Percentiles rank a stretch among this genome's conserved stretches.
phyloP scores from a whole-genome alignment of 2,329 filamentous ascomycete genomes.

The Phaeosphaeriaceae sp. region DNA sequence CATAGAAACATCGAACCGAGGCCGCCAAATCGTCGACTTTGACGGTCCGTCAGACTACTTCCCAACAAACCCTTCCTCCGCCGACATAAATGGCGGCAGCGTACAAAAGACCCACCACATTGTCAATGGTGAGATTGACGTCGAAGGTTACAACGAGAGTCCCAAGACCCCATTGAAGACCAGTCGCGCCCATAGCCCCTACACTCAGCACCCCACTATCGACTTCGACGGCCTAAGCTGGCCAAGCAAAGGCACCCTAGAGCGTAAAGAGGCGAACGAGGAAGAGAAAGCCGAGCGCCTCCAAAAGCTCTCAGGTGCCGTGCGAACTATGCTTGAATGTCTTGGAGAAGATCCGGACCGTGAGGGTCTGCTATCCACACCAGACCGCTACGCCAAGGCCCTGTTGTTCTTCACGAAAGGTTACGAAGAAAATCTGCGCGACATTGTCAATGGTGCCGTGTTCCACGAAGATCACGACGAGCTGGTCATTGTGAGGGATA shows the following conservation, averaged over 20 bases:
- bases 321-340: slow-evolving; percentile 69
- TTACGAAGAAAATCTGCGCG: slow-evolving; percentile 90
- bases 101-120: slow-evolving; percentile 24
- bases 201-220: slow-evolving; percentile 58
- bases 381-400: slow-evolving; percentile 90
- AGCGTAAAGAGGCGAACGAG: slow-evolving; percentile 63
- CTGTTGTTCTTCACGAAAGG: slow-evolving; percentile 96
- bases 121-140: slow-evolving; percentile 42
- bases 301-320: slow-evolving; percentile 67
- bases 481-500: slow-evolving; percentile 96
- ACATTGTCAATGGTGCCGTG: slow-evolving; percentile 91
- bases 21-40: slow-evolving; percentile 55
- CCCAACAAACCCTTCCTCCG: slow-evolving; percentile 26
- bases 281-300: slow-evolving; percentile 64
- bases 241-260: slow-evolving; percentile 68
- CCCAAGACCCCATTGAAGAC: slow-evolving; percentile 60
- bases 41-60: slow-evolving; percentile 44
- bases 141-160: slow-evolving; percentile 61
- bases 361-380: slow-evolving; percentile 69
- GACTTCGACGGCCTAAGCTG: slow-evolving; percentile 64
- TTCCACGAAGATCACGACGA: slow-evolving; percentile 98
- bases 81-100: slow-evolving; percentile 19
- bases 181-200: slow-evolving; percentile 59
- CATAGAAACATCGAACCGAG: slow-evolving; percentile 63
- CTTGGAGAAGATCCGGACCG: slow-evolving; percentile 70